Evolutionary conservation across 495 filamentous ascomycete genomes (phyloP).

Genomic region (Hypoxylon fragiforme): DNA sequence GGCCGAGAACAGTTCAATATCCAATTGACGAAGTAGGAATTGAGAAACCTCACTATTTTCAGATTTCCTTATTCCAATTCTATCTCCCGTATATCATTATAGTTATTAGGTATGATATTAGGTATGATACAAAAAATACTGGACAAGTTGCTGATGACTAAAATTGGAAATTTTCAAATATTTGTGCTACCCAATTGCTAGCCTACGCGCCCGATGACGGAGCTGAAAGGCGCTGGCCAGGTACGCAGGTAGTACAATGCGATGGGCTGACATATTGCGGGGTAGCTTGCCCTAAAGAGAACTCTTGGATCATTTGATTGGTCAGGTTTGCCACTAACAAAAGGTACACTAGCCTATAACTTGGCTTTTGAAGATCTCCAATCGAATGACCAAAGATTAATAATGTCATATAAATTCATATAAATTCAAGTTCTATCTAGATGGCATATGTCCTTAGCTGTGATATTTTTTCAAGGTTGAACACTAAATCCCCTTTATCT

Average conservation of each 20-base stretch:
- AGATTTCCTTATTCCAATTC: too few relatives aligned
- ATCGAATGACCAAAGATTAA: too few relatives aligned
- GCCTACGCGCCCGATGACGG: constrained; percentile 30
- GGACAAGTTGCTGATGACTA: constrained; percentile 10
- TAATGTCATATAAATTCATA: neutral
- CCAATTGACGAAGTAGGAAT: too few relatives aligned
- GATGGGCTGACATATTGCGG: constrained; percentile 17
- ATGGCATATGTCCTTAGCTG: neutral
- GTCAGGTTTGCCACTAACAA: neutral
- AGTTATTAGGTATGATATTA: too few relatives aligned
- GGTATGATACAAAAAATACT: too few relatives aligned
- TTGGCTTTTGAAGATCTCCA: too few relatives aligned
- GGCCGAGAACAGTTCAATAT: too few relatives aligned
- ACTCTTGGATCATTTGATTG: constrained; percentile 12
- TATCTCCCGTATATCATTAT: too few relatives aligned
- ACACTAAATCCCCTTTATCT: too few relatives aligned
- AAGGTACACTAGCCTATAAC: too few relatives aligned
- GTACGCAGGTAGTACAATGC: neutral
- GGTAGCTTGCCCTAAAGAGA: constrained; percentile 33
- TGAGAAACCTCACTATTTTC: too few relatives aligned
- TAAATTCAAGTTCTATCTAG: neutral
- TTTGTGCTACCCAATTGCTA: constrained; percentile 4
- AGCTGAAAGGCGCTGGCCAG: neutral
- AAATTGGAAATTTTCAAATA: constrained; percentile 29
- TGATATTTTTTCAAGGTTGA: neutral